A percentile compares a stretch with the other conserved stretches of the same genome.
phyloP scores from a whole-genome alignment of 2,329 filamentous ascomycete species.

The Sporothrix pallida region DNA sequence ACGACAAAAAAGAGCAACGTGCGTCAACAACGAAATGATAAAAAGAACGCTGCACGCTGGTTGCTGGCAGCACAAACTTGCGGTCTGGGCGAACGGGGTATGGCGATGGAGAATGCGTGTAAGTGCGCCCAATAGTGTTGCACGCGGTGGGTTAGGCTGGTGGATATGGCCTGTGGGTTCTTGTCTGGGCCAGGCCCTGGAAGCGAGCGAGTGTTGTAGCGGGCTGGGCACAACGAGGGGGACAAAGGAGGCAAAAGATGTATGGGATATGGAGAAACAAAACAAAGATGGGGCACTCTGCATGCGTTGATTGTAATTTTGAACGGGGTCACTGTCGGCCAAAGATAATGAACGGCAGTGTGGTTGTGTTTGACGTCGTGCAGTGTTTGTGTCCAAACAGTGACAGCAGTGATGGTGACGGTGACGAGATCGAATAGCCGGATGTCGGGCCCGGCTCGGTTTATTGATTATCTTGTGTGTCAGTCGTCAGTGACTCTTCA shows the following conservation, averaged over 20 bases:
- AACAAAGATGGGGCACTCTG: background rate
- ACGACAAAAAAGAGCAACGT: background rate
- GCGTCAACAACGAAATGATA: constrained; percentile 6
- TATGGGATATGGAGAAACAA: constrained; percentile 11
- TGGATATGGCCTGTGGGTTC: constrained; percentile 3
- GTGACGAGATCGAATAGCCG: background rate
- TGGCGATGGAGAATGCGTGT: constrained; percentile 28
- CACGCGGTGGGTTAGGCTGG: constrained; percentile 2
- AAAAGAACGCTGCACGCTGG: constrained; percentile 1
- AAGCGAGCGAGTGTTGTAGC: constrained; percentile 26
- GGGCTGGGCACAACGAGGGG: background rate
- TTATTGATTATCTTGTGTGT: background rate
- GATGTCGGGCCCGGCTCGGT: background rate
- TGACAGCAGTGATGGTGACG: background rate
- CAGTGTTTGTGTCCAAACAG: background rate
- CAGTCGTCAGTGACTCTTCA: background rate
- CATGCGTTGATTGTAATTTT: background rate
- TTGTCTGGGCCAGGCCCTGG: constrained; percentile 12
- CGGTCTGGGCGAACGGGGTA: constrained; percentile 23
- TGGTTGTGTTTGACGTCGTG: background rate
- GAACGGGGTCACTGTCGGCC: background rate
- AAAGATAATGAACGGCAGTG: background rate
- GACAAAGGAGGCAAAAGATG: constrained; percentile 22
- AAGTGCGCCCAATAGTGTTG: constrained; percentile 29
- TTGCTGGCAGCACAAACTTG: constrained; percentile 22